phyloP scores from a whole-genome alignment of 371 early-diverging fungal genomes.

The Mucor ambiguus region DNA sequence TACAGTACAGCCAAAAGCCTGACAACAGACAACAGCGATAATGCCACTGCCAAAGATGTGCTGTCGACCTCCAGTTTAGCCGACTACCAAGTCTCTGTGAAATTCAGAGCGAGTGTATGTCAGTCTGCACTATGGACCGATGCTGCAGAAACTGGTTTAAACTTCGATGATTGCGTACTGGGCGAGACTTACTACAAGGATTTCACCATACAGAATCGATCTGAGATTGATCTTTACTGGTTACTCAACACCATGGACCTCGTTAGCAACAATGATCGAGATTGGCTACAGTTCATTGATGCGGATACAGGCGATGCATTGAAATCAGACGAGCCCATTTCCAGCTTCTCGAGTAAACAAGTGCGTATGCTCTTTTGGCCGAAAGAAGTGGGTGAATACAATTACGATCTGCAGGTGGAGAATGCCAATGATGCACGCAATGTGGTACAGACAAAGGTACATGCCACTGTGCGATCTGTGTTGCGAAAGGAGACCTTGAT shows the following conservation, averaged over 20 bases:
- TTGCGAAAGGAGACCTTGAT: conserved; percentile 77
- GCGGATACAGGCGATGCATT: conserved; percentile 70
- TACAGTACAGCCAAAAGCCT: conserved; percentile 19
- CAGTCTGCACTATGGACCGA: conserved; percentile 89
- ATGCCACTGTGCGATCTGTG: conserved; percentile 80
- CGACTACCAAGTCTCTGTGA: conserved; percentile 71
- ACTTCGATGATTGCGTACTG: conserved; percentile 91
- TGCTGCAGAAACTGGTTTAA: conserved; percentile 86
- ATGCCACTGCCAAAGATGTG: conserved; percentile 22
- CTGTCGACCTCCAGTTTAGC: conserved; percentile 44
- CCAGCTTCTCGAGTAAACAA: conserved; percentile 72
- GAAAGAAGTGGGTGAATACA: conserved; percentile 86
- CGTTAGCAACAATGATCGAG: conserved; percentile 36
- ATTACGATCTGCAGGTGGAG: conserved; percentile 86
- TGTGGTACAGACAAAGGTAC: conserved; percentile 77
- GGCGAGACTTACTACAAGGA: conserved; percentile 88
- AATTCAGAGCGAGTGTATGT: conserved; percentile 85
- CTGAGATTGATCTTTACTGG: conserved; percentile 93
- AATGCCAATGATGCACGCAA: conserved; percentile 90
- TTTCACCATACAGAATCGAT: conserved; percentile 89
- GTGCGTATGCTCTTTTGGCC: conserved; percentile 88
- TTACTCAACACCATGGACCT: conserved; percentile 74
- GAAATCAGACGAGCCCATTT: conserved; percentile 56
- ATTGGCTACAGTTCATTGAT: conserved; percentile 74
- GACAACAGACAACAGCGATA: not conserved